These are phyloP conservation scores for Aspergillus sp. DNA, from an alignment of 2,329 filamentous ascomycete species.

Conservation along the genomic window DNA sequence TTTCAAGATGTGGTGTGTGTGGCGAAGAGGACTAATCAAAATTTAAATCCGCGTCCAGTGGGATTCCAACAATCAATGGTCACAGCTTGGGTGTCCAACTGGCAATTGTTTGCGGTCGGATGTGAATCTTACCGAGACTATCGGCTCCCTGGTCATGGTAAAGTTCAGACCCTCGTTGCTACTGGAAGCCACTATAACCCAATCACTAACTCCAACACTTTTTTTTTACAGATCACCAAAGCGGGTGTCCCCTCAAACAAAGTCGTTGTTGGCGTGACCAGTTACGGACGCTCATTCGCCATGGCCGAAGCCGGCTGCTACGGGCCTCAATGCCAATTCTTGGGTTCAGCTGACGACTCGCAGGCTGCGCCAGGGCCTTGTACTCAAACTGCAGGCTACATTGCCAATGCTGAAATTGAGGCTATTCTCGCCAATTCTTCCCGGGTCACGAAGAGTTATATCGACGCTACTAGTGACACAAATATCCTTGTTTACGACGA, in stretches of 20 bases:
- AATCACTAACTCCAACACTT: not conserved
- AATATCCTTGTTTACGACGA: conserved; percentile 9
- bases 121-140: conserved; percentile 12
- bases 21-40: not conserved
- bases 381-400: conserved; percentile 9
- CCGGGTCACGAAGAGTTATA: not conserved
- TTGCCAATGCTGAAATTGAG: conserved; percentile 11
- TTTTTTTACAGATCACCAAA: conserved; percentile 1
- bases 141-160: not conserved
- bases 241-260: conserved; percentile 7
- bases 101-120: conserved; percentile 14
- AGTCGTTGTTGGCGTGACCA: conserved; percentile 3
- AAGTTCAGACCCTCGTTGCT: not conserved
- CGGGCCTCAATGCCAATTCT: conserved; percentile 1
- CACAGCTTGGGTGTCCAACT: conserved; percentile 6
- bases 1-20: not conserved
- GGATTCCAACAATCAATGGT: conserved; percentile 11
- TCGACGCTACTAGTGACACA: not conserved
- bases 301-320: conserved; percentile 6
- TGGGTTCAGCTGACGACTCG: conserved; percentile 3
- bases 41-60: not conserved
- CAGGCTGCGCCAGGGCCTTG: conserved; percentile 4
- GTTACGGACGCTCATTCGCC: conserved; percentile 7
- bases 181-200: not conserved
- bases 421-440: conserved; percentile 6